Conservation (phyloP, 2,329 filamentous ascomycete genomes). For the Ceratocystis variospora region DNA sequence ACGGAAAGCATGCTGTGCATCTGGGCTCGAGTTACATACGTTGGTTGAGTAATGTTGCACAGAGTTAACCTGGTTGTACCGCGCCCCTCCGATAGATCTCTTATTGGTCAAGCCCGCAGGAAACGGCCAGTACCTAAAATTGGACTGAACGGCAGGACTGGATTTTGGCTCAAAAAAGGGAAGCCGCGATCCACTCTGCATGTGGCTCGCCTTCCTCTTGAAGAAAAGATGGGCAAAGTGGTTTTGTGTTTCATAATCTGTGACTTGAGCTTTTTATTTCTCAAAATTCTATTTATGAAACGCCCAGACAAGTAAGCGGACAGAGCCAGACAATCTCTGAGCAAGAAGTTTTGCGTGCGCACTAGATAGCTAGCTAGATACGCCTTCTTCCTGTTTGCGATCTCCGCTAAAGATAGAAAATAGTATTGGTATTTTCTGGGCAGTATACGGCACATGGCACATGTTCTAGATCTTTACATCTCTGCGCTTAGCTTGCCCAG, state of each 20-base stretch:
- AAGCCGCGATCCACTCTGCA: not conserved
- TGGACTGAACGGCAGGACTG: not conserved
- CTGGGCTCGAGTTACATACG: not conserved
- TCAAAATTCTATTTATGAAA: too few relatives aligned
- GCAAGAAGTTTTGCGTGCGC: too few relatives aligned
- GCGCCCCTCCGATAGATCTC: not conserved
- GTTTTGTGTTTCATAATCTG: not conserved
- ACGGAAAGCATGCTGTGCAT: not conserved
- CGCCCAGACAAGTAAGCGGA: not conserved
- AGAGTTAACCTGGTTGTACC: not conserved
- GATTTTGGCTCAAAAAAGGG: not conserved
- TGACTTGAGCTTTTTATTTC: not conserved
- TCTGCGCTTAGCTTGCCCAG: too few relatives aligned
- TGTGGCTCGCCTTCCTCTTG: not conserved
- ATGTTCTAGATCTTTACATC: too few relatives aligned
- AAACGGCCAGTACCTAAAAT: not conserved
- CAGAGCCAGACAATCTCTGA: not conserved
- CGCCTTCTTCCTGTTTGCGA: too few relatives aligned
- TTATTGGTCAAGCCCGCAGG: not conserved
- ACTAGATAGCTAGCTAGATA: too few relatives aligned
- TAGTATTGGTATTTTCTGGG: too few relatives aligned
- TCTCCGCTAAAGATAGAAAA: too few relatives aligned
- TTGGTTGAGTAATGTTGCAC: not conserved
- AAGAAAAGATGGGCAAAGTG: slow-evolving; percentile 7
- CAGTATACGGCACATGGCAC: too few relatives aligned